Conservation (phyloP, 2,329 filamentous ascomycete genomes). For the Aspergillus piperis region DNA sequence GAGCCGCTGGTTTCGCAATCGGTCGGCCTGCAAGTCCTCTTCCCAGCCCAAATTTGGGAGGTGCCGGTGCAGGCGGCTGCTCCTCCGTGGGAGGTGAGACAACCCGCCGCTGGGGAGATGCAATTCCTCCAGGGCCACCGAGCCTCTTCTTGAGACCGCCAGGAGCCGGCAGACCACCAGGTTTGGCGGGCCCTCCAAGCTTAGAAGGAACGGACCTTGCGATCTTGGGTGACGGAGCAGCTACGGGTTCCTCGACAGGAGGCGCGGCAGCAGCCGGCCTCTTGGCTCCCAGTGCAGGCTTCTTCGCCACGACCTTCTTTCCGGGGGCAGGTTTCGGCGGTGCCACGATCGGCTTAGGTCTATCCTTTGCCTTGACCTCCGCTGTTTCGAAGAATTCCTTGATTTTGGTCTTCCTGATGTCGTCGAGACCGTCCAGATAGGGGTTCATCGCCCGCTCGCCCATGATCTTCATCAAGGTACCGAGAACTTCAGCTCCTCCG, state of each 20-base stretch:
- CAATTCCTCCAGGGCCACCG: constrained; percentile 41
- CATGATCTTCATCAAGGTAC: constrained; percentile 97
- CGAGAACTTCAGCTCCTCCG: constrained; percentile 86
- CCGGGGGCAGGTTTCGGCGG: constrained; percentile 61
- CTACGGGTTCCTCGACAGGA: constrained; percentile 57
- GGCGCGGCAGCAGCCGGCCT: constrained; percentile 52
- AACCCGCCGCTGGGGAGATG: constrained; percentile 47
- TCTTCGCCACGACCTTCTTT: constrained; percentile 59
- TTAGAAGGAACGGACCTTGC: constrained; percentile 48
- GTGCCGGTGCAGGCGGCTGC: constrained; percentile 44
- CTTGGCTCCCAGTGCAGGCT: constrained; percentile 50
- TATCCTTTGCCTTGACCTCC: constrained; percentile 85
- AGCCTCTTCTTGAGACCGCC: constrained; percentile 46
- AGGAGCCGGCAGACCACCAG: constrained; percentile 45
- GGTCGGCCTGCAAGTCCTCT: constrained; percentile 82
- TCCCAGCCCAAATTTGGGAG: constrained; percentile 64
- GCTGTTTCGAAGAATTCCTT: constrained; percentile 86
- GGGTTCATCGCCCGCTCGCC: constrained; percentile 94
- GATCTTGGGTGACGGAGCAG: constrained; percentile 49
- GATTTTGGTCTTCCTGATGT: constrained; percentile 92
- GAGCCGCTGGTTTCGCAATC: constrained; percentile 67
- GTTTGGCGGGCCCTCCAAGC: constrained; percentile 45
- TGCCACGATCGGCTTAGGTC: constrained; percentile 73
- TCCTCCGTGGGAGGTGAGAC: constrained; percentile 49
- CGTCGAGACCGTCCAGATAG: constrained; percentile 87